Evolutionary conservation across 176 grass and related monocot species (phyloP).

Genomic region (Alloteropsis semialata): DNA sequence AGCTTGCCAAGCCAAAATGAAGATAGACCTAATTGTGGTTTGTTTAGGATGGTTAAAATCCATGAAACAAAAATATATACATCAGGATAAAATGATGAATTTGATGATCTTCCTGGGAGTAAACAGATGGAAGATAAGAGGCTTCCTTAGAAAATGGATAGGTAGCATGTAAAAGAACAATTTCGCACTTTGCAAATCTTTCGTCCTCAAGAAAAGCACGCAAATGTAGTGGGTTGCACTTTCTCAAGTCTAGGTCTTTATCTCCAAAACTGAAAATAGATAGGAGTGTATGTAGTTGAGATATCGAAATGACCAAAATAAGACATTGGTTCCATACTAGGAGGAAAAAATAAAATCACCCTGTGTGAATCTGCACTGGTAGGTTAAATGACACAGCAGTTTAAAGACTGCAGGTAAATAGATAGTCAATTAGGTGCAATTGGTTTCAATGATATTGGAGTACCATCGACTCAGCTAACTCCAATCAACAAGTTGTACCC

Average conservation of each 20-base stretch:
- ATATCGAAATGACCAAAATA: slow-evolving; percentile 17
- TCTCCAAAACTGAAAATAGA: slow-evolving; percentile 91
- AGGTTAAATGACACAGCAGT: slow-evolving; percentile 53
- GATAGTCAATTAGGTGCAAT: slow-evolving; percentile 86
- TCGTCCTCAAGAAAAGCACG: slow-evolving; percentile 74
- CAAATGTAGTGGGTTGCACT: slow-evolving; percentile 87
- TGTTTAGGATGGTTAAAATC: slow-evolving; percentile 19
- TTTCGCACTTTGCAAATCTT: slow-evolving; percentile 70
- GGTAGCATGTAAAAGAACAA: slow-evolving; percentile 98
- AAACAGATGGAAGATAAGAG: slow-evolving; percentile 97
- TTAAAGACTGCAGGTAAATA: slow-evolving; percentile 82
- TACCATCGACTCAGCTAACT: no score
- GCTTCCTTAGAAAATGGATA: slow-evolving; percentile 99
- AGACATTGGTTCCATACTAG: neutral
- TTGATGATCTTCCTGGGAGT: slow-evolving; percentile 76
- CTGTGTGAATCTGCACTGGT: slow-evolving; percentile 94
- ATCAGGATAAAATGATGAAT: neutral
- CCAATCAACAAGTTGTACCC: no score
- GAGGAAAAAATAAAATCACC: slow-evolving; percentile 57
- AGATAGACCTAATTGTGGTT: slow-evolving; percentile 71
- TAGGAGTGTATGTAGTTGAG: slow-evolving; percentile 13
- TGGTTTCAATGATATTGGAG: no score
- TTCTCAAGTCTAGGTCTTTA: slow-evolving; percentile 86
- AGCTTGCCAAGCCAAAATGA: slow-evolving; percentile 96
- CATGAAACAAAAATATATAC: neutral